These are phyloP conservation scores for Millerago galiae DNA, from an alignment of 805 yeast species.

Conservation along the genomic window DNA sequence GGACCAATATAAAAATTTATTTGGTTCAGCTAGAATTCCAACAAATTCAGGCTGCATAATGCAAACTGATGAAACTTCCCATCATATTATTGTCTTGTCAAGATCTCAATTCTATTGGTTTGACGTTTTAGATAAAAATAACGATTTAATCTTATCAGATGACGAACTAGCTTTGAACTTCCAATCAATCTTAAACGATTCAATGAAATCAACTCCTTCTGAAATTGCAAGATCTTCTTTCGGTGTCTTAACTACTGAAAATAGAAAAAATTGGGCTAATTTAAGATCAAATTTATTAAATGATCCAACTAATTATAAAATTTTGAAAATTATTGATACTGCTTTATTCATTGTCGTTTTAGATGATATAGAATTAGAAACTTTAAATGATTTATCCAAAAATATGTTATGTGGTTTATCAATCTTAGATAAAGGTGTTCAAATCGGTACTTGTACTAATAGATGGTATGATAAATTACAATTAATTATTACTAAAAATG, in stretches of 20 bases:
- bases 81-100: slow-evolving; percentile 75
- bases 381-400: slow-evolving; percentile 61
- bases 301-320: slow-evolving; percentile 56
- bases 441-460: slow-evolving; percentile 89
- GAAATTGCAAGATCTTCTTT: slow-evolving; percentile 79
- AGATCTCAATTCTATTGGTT: slow-evolving; percentile 93
- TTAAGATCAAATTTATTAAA: slow-evolving; percentile 48
- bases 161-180: slow-evolving; percentile 70
- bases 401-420: slow-evolving; percentile 87
- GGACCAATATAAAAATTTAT: slow-evolving; percentile 85
- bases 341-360: slow-evolving; percentile 80
- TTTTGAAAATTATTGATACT: slow-evolving; percentile 67
- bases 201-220: slow-evolving; percentile 39
- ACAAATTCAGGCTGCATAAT: slow-evolving; percentile 75
- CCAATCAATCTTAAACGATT: slow-evolving; percentile 71
- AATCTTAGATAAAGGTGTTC: slow-evolving; percentile 74
- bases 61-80: slow-evolving; percentile 71
- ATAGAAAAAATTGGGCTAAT: slow-evolving; percentile 80
- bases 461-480: slow-evolving; percentile 94
- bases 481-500: slow-evolving; percentile 79
- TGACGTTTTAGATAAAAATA: slow-evolving; percentile 72
- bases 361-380: slow-evolving; percentile 64
- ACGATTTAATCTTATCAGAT: slow-evolving; percentile 68
- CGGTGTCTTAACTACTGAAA: slow-evolving; percentile 87
- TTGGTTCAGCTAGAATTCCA: slow-evolving; percentile 86